Percentiles rank a stretch among this genome's conserved stretches.
phyloP scores from a whole-genome alignment of 2,329 filamentous ascomycete genomes.

The Coniochaeta pulveracea region DNA sequence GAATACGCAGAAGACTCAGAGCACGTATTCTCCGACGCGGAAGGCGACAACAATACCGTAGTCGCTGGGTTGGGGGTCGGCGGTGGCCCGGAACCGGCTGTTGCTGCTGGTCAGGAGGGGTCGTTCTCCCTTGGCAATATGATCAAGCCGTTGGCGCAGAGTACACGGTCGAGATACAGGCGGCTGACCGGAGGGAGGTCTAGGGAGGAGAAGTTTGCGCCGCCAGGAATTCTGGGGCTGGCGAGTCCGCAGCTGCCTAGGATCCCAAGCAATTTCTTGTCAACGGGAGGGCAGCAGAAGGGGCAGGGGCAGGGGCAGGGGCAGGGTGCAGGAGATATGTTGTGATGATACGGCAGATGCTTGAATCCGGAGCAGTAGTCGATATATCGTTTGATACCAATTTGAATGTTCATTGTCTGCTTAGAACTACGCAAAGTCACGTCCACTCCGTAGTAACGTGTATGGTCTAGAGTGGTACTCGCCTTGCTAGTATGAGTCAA shows the following conservation, averaged over 20 bases:
- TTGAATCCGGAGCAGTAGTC: too few species aligned
- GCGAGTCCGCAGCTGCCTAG: constrained; percentile 14
- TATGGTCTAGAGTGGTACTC: too few species aligned
- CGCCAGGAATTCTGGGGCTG: too few species aligned
- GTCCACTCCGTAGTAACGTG: too few species aligned
- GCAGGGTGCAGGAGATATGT: constrained; percentile 9
- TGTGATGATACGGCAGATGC: constrained; percentile 7
- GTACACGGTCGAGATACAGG: constrained; percentile 47
- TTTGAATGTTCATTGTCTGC: too few species aligned
- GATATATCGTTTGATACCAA: too few species aligned
- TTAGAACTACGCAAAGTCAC: too few species aligned
- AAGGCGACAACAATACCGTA: too few species aligned
- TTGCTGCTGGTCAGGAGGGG: constrained; percentile 17
- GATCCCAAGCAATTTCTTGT: constrained; percentile 14
- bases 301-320: constrained; percentile 6
- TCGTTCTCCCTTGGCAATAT: constrained; percentile 50
- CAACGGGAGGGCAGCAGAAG: constrained; percentile 9
- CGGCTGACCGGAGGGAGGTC: constrained; percentile 47
- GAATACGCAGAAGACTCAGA: constrained; percentile 60
- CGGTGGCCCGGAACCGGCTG: constrained; percentile 49
- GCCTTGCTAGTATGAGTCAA: too few species aligned
- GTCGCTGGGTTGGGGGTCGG: too few species aligned
- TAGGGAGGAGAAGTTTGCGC: constrained; percentile 11
- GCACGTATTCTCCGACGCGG: constrained; percentile 71
- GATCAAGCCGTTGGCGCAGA: constrained; percentile 46